These are phyloP conservation scores for Zygoascus bituminiphila DNA, from an alignment of 805 yeast species.

Conservation along the genomic window DNA sequence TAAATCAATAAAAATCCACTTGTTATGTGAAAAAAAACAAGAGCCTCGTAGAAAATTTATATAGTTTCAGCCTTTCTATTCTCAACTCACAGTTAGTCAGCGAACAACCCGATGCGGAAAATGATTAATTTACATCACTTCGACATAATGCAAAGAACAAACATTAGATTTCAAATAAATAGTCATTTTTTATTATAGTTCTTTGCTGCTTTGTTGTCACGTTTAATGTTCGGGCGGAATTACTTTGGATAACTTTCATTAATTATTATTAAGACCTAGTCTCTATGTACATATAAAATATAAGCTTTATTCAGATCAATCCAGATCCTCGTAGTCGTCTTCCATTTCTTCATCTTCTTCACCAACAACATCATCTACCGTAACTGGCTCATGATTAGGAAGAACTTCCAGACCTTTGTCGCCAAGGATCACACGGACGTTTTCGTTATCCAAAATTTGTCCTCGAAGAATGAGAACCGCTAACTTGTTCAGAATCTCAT, in stretches of 20 bases:
- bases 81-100: neutral
- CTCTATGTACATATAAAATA: too few relatives aligned
- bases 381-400: slow-evolving; percentile 78
- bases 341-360: slow-evolving; percentile 21
- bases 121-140: neutral
- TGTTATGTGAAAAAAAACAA: neutral
- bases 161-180: neutral
- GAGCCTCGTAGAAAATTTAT: neutral
- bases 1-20: neutral
- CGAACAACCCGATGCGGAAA: neutral
- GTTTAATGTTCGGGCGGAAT: neutral
- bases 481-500: slow-evolving; percentile 74
- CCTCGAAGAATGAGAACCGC: slow-evolving; percentile 86
- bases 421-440: slow-evolving; percentile 52
- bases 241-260: too few relatives aligned
- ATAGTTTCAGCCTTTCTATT: neutral
- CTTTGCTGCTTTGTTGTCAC: neutral
- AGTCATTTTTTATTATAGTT: neutral
- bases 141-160: neutral
- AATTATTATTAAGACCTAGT: too few relatives aligned
- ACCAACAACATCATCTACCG: slow-evolving; percentile 34
- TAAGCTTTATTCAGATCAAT: slow-evolving; percentile 1
- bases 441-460: slow-evolving; percentile 81
- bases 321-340: slow-evolving; percentile 7
- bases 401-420: slow-evolving; percentile 66